phyloP scores from a whole-genome alignment of 305 asterid genomes.

The Fraxinus xanthoxyloides region DNA sequence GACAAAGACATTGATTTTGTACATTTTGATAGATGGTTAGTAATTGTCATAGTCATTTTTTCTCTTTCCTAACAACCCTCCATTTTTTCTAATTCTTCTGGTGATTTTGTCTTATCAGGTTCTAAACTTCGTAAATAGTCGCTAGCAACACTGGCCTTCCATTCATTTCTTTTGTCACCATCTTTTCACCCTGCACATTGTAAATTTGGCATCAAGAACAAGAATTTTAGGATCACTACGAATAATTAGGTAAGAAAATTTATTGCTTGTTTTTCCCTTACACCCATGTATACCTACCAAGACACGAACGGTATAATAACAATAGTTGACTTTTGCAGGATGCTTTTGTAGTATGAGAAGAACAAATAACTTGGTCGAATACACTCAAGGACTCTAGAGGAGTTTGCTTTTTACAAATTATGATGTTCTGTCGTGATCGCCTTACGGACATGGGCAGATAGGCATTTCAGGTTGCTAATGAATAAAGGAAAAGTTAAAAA shows the following conservation, averaged over 20 bases:
- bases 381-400: conserved; percentile 17
- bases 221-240: background rate
- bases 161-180: conserved; percentile 2
- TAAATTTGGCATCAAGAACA: conserved; percentile 14
- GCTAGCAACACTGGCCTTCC: background rate
- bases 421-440: background rate
- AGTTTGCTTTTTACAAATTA: background rate
- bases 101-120: conserved; percentile 18
- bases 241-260: conserved; percentile 13
- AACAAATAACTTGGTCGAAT: background rate
- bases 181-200: background rate
- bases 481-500: conserved; percentile 11
- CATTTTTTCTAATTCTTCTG: conserved; percentile 5
- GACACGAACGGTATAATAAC: background rate
- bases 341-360: background rate
- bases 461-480: background rate
- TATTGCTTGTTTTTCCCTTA: background rate
- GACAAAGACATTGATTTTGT: conserved; percentile 10
- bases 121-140: conserved; percentile 2
- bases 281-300: background rate
- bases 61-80: background rate
- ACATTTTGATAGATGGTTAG: conserved; percentile 12
- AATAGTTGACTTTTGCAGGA: background rate
- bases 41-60: conserved; percentile 5
- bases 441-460: background rate